Percentiles rank a stretch among this genome's conserved stretches.
phyloP scores from a whole-genome alignment of 2,329 filamentous ascomycete genomes.

The Alternaria arbusti region DNA sequence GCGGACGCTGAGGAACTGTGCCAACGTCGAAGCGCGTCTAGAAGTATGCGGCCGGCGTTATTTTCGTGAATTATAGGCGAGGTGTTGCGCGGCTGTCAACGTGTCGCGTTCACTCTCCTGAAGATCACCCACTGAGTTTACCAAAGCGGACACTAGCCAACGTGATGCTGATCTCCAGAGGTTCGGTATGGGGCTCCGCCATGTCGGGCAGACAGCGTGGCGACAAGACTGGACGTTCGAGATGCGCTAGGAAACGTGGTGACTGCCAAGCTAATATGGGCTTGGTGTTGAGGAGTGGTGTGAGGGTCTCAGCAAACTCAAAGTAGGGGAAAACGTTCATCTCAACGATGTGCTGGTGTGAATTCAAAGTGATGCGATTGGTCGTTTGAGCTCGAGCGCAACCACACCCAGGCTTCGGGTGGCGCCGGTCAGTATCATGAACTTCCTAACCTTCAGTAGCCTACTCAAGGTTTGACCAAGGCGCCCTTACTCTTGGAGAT shows the following conservation, averaged over 20 bases:
- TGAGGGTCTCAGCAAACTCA: neutral
- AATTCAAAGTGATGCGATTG: neutral
- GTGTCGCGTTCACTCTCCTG: neutral
- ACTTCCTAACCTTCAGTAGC: neutral
- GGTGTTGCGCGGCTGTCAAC: constrained; percentile 1
- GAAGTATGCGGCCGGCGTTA: neutral
- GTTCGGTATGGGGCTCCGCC: constrained; percentile 6
- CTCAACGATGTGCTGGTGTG: neutral
- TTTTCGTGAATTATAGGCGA: neutral
- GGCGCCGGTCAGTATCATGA: neutral
- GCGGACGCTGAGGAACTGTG: constrained; percentile 1
- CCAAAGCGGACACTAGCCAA: constrained; percentile 10
- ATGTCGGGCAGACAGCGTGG: neutral
- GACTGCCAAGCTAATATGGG: neutral
- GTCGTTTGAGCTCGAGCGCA: neutral
- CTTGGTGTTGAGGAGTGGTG: neutral
- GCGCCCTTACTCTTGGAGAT: neutral
- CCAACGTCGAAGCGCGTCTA: constrained; percentile 9
- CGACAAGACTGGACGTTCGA: neutral
- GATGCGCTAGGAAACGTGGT: neutral
- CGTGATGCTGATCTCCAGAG: constrained; percentile 5
- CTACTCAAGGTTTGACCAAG: neutral
- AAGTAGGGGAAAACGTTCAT: neutral
- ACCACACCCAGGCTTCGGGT: neutral
- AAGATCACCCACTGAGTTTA: constrained; percentile 8